Conservation (phyloP, 2,329 filamentous ascomycete genomes). For the Myrmaecium sp. region DNA sequence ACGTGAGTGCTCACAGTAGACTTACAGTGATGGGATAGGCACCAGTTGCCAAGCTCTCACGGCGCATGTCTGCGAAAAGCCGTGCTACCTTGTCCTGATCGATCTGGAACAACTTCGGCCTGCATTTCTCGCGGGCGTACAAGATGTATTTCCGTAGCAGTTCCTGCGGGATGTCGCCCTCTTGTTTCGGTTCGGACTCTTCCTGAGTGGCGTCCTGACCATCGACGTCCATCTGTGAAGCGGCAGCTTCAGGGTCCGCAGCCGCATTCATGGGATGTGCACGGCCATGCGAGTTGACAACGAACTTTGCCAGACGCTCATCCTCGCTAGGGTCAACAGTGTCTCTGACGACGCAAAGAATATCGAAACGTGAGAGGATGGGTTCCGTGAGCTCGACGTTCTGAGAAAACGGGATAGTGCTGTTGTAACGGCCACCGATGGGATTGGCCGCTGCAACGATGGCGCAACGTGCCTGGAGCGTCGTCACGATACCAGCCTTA, state of each 20-base stretch:
- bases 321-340: conserved; percentile 87
- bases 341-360: conserved; percentile 88
- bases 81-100: conserved; percentile 93
- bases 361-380: conserved; percentile 94
- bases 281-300: conserved; percentile 82
- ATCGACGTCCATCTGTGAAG: conserved; percentile 46
- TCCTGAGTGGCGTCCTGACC: conserved; percentile 34
- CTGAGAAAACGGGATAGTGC: conserved; percentile 83
- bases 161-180: conserved; percentile 73
- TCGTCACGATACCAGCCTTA: conserved; percentile 96
- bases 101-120: conserved; percentile 89
- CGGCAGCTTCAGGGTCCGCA: conserved; percentile 25
- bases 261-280: conserved; percentile 50
- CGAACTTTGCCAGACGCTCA: conserved; percentile 83
- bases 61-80: conserved; percentile 88
- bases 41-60: conserved; percentile 81
- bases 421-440: conserved; percentile 90
- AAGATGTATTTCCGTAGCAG: conserved; percentile 91
- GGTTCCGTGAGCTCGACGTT: conserved; percentile 96
- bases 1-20: conserved; percentile 3
- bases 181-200: conserved; percentile 29
- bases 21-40: conserved; percentile 95
- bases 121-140: conserved; percentile 77
- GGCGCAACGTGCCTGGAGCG: conserved; percentile 84
- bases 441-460: conserved; percentile 96